Conservation (phyloP, 176 grass and related monocot genomes). For the Canna indica region DNA sequence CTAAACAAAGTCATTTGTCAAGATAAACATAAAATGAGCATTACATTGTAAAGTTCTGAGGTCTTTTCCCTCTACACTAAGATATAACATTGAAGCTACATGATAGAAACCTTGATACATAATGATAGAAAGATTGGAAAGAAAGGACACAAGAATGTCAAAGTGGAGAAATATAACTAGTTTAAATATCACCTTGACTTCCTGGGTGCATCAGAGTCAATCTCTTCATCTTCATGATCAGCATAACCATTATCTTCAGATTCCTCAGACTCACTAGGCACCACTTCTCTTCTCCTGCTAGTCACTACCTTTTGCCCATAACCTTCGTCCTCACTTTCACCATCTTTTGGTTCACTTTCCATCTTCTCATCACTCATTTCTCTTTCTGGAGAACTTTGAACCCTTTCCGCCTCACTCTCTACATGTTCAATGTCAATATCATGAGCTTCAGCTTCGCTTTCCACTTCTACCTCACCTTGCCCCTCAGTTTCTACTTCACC, state of each 20-base stretch:
- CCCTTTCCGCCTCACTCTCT: conserved; percentile 65
- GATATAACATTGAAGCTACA: neutral
- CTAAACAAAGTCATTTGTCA: neutral
- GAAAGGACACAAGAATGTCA: neutral
- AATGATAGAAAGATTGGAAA: neutral
- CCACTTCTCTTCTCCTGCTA: conserved; percentile 66
- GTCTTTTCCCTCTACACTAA: neutral
- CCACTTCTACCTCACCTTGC: conserved; percentile 35
- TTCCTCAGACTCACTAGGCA: conserved; percentile 71
- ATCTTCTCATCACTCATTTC: conserved; percentile 43
- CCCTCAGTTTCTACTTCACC: conserved; percentile 75
- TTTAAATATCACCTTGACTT: conserved; percentile 48
- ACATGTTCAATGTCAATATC: conserved; percentile 41
- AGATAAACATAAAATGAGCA: neutral
- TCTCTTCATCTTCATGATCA: conserved; percentile 42
- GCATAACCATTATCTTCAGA: conserved; percentile 75
- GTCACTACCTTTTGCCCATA: conserved; percentile 54
- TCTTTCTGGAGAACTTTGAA: conserved; percentile 67
- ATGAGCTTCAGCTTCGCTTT: conserved; percentile 75
- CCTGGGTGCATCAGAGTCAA: conserved; percentile 31
- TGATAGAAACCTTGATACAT: neutral
- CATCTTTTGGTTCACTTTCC: conserved; percentile 44
- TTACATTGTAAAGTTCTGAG: neutral
- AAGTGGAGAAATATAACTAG: conserved; percentile 1
- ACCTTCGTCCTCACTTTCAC: conserved; percentile 64